Percentiles rank a stretch among this genome's conserved stretches.
Evolutionary conservation across 345 rosid species (phyloP).

Genomic region (Abelmoschus esculentus): DNA sequence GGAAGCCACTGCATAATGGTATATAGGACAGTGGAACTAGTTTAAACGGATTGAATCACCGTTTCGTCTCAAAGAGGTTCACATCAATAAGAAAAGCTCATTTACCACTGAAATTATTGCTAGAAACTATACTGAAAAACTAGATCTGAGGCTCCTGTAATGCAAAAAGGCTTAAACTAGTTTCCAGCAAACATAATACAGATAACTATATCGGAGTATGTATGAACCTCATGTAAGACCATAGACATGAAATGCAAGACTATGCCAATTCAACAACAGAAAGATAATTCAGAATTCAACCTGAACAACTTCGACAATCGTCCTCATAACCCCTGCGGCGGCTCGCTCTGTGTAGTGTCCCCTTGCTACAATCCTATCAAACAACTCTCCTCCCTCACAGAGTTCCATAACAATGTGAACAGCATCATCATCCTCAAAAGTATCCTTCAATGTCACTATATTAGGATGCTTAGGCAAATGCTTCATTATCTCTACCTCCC

Average conservation of each 20-base stretch:
- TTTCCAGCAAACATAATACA: background rate
- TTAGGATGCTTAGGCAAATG: conserved; percentile 55
- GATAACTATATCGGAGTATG: background rate
- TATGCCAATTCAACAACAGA: conserved; percentile 3
- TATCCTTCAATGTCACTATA: conserved; percentile 47
- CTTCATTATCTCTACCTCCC: conserved; percentile 74
- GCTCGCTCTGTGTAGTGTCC: conserved; percentile 76
- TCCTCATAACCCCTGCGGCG: conserved; percentile 51
- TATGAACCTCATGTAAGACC: background rate
- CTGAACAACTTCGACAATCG: conserved; percentile 74
- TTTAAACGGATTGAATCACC: background rate
- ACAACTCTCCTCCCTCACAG: conserved; percentile 73
- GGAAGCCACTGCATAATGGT: background rate
- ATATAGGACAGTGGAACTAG: background rate
- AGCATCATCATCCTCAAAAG: conserved; percentile 62
- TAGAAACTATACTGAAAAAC: background rate
- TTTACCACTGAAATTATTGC: background rate
- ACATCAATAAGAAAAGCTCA: background rate
- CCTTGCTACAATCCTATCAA: conserved; percentile 67
- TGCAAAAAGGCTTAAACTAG: background rate
- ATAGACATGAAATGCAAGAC: conserved; percentile 2
- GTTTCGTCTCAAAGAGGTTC: background rate
- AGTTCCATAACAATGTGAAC: conserved; percentile 74
- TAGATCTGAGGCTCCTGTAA: background rate
- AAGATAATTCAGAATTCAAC: conserved; percentile 22